Conservation (phyloP, 768 basidiomycete genomes). For the Lentinula sp. region DNA sequence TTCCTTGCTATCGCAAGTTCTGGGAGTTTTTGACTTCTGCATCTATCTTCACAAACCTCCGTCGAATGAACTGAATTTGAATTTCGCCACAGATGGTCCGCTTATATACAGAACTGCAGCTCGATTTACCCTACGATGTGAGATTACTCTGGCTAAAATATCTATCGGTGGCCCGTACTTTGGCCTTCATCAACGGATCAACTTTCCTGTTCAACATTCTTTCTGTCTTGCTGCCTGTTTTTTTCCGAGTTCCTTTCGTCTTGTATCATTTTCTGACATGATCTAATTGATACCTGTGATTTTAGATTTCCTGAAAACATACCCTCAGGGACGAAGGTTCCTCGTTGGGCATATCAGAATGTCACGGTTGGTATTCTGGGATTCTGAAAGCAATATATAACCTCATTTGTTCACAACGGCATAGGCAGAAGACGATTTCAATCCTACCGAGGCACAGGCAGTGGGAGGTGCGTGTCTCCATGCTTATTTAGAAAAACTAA, state of each 20-base stretch:
- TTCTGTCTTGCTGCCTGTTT: background rate
- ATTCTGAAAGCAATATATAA: too few species aligned
- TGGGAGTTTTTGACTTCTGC: too few species aligned
- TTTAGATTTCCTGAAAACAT: background rate
- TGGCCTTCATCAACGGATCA: background rate
- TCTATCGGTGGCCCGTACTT: background rate
- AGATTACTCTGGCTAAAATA: background rate
- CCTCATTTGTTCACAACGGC: too few species aligned
- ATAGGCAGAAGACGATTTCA: slow-evolving; percentile 1
- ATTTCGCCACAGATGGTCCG: background rate
- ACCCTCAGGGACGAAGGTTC: background rate
- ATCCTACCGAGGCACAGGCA: background rate
- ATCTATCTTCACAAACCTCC: too few species aligned
- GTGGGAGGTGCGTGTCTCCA: background rate
- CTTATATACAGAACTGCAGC: background rate
- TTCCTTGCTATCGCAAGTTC: background rate
- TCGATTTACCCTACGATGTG: background rate
- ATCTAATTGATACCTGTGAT: background rate
- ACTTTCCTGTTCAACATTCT: background rate
- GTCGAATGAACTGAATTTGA: background rate
- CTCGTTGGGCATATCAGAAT: slow-evolving; percentile 1
- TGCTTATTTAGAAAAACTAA: too few species aligned
- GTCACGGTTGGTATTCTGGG: background rate
- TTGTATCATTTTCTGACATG: background rate
- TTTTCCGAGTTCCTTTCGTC: background rate